phyloP scores from a whole-genome alignment of 2,329 filamentous ascomycete genomes.

The Verticillium albo-atrum region DNA sequence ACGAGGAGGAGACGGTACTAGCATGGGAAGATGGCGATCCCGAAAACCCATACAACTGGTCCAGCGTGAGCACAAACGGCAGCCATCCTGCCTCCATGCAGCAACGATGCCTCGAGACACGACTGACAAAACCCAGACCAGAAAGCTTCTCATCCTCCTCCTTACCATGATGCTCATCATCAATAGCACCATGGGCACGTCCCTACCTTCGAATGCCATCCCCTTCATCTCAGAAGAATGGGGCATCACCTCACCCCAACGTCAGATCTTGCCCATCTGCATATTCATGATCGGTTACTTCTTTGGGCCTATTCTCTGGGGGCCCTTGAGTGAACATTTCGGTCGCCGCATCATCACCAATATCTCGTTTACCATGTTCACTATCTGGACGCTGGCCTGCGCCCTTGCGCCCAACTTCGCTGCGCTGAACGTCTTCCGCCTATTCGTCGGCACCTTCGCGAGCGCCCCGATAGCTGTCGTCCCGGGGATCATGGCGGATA shows the following conservation, averaged over 20 bases:
- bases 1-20: constrained; percentile 20
- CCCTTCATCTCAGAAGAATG: constrained; percentile 55
- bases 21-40: constrained; percentile 41
- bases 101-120: neutral
- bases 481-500: constrained; percentile 61
- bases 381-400: constrained; percentile 50
- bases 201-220: constrained; percentile 60
- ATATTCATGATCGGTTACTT: constrained; percentile 62
- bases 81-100: neutral
- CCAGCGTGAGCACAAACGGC: constrained; percentile 21
- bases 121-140: constrained; percentile 15
- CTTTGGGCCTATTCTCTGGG: constrained; percentile 57
- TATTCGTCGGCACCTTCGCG: constrained; percentile 49
- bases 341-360: constrained; percentile 47
- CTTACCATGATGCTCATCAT: constrained; percentile 56
- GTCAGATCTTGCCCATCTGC: constrained; percentile 54
- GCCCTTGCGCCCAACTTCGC: constrained; percentile 49
- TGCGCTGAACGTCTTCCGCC: constrained; percentile 49
- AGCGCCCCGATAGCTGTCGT: constrained; percentile 59
- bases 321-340: constrained; percentile 61
- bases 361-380: constrained; percentile 42
- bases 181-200: constrained; percentile 64
- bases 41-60: constrained; percentile 52
- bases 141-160: constrained; percentile 50
- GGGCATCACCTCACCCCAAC: constrained; percentile 40